Evolutionary conservation across 1,284 basidiomycete species (phyloP).

Genomic region (Neolentinus lepideus): DNA sequence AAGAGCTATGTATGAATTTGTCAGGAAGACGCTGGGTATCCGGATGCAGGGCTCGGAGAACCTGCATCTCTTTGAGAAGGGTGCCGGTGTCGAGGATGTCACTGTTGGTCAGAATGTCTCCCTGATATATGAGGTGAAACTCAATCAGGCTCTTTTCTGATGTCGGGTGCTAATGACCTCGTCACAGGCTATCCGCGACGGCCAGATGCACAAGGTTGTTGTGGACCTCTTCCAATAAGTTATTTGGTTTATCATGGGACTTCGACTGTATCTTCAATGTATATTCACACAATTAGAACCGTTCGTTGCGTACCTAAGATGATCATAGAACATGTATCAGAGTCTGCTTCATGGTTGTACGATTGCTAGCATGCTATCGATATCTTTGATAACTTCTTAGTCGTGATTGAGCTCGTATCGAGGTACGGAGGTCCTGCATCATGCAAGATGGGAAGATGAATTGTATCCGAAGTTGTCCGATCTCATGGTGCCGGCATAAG

Average conservation of each 20-base stretch:
- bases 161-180: background rate
- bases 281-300: background rate
- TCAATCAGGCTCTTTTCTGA: background rate
- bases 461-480: background rate
- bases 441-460: too few relatives aligned
- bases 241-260: background rate
- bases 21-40: conserved; percentile 58
- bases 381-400: too few relatives aligned
- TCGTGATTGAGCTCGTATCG: too few relatives aligned
- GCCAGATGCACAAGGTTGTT: conserved; percentile 56
- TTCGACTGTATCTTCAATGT: background rate
- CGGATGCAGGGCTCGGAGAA: conserved; percentile 74
- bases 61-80: conserved; percentile 42
- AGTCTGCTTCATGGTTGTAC: too few relatives aligned
- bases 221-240: conserved; percentile 35
- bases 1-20: conserved; percentile 61
- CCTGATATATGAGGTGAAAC: conserved; percentile 52
- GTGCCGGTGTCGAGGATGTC: conserved; percentile 49
- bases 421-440: too few relatives aligned
- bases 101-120: conserved; percentile 63
- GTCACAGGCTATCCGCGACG: conserved; percentile 57
- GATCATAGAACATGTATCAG: background rate
- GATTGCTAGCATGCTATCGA: too few relatives aligned
- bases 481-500: background rate
- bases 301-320: background rate